Conservation (phyloP, 2,329 filamentous ascomycete species). For the Mycosphaerella sp. region DNA sequence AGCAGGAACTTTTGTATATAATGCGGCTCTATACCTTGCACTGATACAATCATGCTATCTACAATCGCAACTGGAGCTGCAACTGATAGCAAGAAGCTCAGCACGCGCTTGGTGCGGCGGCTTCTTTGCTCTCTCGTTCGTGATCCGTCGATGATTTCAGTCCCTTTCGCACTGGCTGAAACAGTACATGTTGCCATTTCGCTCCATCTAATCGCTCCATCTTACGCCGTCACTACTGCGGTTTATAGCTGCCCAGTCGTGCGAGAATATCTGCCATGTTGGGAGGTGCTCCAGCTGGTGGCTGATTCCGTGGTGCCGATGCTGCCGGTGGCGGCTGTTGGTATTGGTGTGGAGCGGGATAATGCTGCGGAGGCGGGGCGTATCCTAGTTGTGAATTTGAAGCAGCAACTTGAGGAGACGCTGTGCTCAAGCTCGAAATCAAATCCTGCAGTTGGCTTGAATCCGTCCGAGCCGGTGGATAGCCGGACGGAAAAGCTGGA, state of each 20-base stretch:
- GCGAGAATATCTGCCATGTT: slow-evolving; percentile 69
- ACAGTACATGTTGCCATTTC: not conserved
- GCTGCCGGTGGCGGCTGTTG: slow-evolving; percentile 21
- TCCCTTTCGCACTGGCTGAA: not conserved
- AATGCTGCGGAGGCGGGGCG: slow-evolving; percentile 10
- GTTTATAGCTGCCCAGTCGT: slow-evolving; percentile 50
- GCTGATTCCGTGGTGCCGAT: slow-evolving; percentile 26
- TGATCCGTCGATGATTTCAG: too few relatives aligned
- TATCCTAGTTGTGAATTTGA: slow-evolving; percentile 13
- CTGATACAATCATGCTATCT: too few relatives aligned
- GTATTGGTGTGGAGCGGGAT: slow-evolving; percentile 4
- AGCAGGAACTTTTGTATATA: not conserved
- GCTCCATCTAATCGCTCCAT: not conserved
- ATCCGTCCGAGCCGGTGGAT: slow-evolving; percentile 58
- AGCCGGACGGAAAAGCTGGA: slow-evolving; percentile 28
- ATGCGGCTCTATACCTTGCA: not conserved
- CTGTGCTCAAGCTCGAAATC: slow-evolving; percentile 51
- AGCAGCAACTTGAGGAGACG: slow-evolving; percentile 20
- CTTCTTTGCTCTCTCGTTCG: too few relatives aligned
- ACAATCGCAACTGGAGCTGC: too few relatives aligned
- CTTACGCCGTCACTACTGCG: slow-evolving; percentile 1
- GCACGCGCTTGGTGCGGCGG: too few relatives aligned
- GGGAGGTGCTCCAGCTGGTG: slow-evolving; percentile 47
- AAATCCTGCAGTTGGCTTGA: slow-evolving; percentile 64
- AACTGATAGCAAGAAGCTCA: too few relatives aligned